These are phyloP conservation scores for Quercus lobata DNA, from an alignment of 331 rosid species.

Conservation along the genomic window DNA sequence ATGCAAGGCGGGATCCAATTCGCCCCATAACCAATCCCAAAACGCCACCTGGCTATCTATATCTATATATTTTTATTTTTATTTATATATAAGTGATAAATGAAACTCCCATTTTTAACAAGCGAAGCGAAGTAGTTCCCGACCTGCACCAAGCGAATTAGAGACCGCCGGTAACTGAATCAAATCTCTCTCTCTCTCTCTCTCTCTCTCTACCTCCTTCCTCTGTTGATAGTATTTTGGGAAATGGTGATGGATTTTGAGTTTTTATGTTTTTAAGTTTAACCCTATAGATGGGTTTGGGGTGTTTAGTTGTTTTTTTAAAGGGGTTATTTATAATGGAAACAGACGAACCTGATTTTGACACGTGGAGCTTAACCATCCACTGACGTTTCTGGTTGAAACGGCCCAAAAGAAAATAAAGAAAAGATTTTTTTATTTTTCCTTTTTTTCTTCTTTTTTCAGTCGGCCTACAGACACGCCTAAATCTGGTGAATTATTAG, in stretches of 20 bases:
- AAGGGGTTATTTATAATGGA: slow-evolving; percentile 39
- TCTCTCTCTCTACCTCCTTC: background rate
- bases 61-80: too few species aligned
- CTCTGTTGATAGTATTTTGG: background rate
- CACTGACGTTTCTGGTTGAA: background rate
- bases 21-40: slow-evolving; percentile 10
- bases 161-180: slow-evolving; percentile 72
- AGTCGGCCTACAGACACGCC: too few species aligned
- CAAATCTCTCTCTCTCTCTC: background rate
- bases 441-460: background rate
- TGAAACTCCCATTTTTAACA: too few species aligned
- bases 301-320: background rate
- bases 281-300: background rate
- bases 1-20: slow-evolving; percentile 99
- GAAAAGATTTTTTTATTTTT: background rate
- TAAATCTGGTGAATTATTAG: background rate
- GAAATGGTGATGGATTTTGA: too few species aligned
- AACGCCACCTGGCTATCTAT: slow-evolving; percentile 1
- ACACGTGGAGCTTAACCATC: slow-evolving; percentile 34
- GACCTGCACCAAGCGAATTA: slow-evolving; percentile 99
- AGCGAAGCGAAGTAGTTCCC: slow-evolving; percentile 67
- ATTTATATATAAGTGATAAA: too few species aligned
- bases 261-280: too few species aligned
- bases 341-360: slow-evolving; percentile 19
- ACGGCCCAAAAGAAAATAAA: background rate